A percentile compares a stretch with the other conserved stretches of the same genome.
These are phyloP conservation scores for Puya raimondii DNA, from an alignment of 176 grass and related monocot species.

Conservation along the genomic window DNA sequence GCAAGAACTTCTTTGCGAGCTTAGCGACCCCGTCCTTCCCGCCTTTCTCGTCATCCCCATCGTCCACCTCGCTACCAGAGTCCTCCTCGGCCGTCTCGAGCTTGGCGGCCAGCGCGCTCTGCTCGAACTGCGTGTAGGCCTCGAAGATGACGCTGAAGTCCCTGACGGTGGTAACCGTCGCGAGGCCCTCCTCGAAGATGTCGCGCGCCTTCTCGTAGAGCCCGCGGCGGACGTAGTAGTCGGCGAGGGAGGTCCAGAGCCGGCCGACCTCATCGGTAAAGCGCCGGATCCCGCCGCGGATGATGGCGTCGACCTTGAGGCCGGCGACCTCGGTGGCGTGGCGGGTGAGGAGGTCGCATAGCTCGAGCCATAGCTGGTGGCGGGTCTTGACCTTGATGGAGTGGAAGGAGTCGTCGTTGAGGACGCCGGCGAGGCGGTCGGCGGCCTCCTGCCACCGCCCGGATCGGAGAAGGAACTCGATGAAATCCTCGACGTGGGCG, in stretches of 20 bases:
- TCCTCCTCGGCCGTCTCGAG: constrained; percentile 63
- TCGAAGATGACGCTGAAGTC: constrained; percentile 88
- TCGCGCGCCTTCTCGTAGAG: constrained; percentile 65
- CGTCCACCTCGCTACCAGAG: constrained; percentile 7
- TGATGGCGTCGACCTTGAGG: constrained; percentile 68
- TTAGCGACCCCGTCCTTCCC: constrained; percentile 43
- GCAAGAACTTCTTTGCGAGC: constrained; percentile 44
- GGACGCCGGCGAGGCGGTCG: constrained; percentile 48
- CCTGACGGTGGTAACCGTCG: constrained; percentile 57
- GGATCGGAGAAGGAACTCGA: constrained; percentile 49
- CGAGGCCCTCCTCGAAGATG: constrained; percentile 67
- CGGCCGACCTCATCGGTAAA: constrained; percentile 73
- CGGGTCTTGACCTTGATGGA: constrained; percentile 72
- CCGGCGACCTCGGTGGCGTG: constrained; percentile 68
- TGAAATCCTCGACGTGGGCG: constrained; percentile 73
- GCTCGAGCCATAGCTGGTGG: constrained; percentile 83
- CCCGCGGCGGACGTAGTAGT: constrained; percentile 66
- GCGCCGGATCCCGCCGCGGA: constrained; percentile 57
- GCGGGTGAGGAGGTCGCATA: constrained; percentile 65
- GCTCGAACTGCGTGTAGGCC: constrained; percentile 69
- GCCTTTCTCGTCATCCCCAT: constrained; percentile 19
- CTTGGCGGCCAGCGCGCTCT: constrained; percentile 64
- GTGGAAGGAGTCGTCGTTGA: constrained; percentile 62
- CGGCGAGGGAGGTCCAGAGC: constrained; percentile 67
- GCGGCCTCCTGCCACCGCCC: constrained; percentile 70